Base-by-base conservation (phyloP, 179 eudicot species). In the Pouteria campechiana region DNA sequence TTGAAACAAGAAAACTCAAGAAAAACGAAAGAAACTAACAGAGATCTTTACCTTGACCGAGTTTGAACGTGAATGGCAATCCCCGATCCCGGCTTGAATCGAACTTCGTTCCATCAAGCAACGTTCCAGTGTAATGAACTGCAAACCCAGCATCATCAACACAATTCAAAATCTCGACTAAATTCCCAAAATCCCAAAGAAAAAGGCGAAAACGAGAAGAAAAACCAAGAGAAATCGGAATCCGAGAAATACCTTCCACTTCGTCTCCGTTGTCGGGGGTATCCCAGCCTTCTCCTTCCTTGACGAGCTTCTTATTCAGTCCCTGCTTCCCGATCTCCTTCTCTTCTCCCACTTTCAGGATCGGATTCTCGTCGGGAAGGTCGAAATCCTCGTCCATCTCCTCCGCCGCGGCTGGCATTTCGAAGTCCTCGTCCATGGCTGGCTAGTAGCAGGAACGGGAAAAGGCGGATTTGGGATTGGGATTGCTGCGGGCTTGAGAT, bases 101-200 rank as follows among this genome's bases (percentile, higher is more conserved):
- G 25, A 67, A 65, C 52, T 53, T 60, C 7, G 68, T 61, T 7
- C 85, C 85, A 58, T 75, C 88, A 37, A 32, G 48, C 39, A 72
- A 57, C 23, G 32, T 72, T 1, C 75, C 74, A 37, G 57, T 70
- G 50, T 61, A 79, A 39, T 65, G 77, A 55, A 79, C 88, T 79
- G 72, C 55, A 57, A n/a, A n/a, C n/a, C n/a, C n/a, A n/a, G n/a
- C n/a, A n/a, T n/a, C n/a, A n/a, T n/a, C n/a, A n/a, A n/a, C n/a
- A n/a, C n/a, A n/a, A n/a, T n/a, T n/a, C n/a, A n/a, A n/a, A n/a
- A n/a, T n/a, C n/a, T n/a, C n/a, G n/a, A n/a, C n/a, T n/a, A n/a
- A n/a, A n/a, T n/a, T n/a, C n/a, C n/a, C n/a, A n/a, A n/a, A n/a
- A n/a, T n/a, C n/a, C n/a, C n/a, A n/a, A n/a, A n/a, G n/a, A 30